Evolutionary conservation across 164 flowering plant species (phyloP).

Genomic region (Chimonanthus praecox): DNA sequence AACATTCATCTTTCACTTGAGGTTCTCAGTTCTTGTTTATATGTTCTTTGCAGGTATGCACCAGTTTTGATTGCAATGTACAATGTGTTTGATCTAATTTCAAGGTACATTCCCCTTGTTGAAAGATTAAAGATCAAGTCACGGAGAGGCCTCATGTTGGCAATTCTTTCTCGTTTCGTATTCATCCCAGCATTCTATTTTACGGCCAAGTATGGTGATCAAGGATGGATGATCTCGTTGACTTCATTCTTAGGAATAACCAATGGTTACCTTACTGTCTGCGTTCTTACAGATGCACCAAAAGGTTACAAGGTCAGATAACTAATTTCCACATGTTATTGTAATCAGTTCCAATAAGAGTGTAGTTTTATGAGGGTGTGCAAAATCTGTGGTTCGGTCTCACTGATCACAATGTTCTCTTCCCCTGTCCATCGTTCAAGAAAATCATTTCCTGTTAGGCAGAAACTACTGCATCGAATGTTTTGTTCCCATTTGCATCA

Average conservation of each 20-base stretch:
- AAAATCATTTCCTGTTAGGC: not conserved
- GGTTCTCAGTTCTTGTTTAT: not conserved
- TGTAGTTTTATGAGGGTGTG: not conserved
- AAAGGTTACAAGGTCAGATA: constrained; percentile 66
- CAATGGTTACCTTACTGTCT: constrained; percentile 72
- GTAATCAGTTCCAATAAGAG: not conserved
- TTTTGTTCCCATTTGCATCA: too few species aligned
- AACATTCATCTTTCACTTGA: not conserved
- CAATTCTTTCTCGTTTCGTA: constrained; percentile 43
- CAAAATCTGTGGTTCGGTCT: not conserved
- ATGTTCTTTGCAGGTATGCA: constrained; percentile 48
- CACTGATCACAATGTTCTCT: not conserved
- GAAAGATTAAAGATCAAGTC: constrained; percentile 41
- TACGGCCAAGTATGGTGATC: constrained; percentile 66
- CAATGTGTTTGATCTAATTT: constrained; percentile 63
- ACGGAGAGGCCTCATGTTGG: constrained; percentile 36
- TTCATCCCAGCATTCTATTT: constrained; percentile 76
- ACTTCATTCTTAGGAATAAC: constrained; percentile 56
- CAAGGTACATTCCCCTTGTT: constrained; percentile 57
- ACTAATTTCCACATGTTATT: not conserved
- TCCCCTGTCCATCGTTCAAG: not conserved
- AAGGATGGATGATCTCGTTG: constrained; percentile 80
- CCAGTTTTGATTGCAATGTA: constrained; percentile 68
- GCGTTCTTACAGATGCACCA: constrained; percentile 68
- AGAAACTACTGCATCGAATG: too few species aligned